Evolutionary conservation across 345 rosid species (phyloP), one percentile per base, ranked within the genome.

Genomic region (Psidium friedrichsthalianum): DNA sequence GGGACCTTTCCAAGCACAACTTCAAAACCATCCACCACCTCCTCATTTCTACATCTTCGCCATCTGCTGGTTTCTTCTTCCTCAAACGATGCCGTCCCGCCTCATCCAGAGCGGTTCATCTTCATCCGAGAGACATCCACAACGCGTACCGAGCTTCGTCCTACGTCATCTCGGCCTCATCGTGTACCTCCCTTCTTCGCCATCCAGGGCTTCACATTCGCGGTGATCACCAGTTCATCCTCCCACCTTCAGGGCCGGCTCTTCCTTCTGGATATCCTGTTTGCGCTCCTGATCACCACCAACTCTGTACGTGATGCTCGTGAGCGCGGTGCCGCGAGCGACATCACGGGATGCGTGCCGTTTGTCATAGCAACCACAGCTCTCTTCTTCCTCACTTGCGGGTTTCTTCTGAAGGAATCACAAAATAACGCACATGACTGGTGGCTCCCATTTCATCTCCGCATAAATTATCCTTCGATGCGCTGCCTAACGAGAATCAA

Each of bases 401-500:
- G 95, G 16, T 93, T 94, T 86, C 92, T 93, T 90, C 78, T 93
- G 82, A 92, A 91, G 89, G 74, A 91, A 36, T 61, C 83, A 0
- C 88, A 90, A n/a, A n/a, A n/a, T n/a, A n/a, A n/a, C n/a, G n/a
- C n/a, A n/a, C n/a, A n/a, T n/a, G n/a, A n/a, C n/a, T n/a, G n/a
- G n/a, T 93, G 94, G 96, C 91, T 94, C 27, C 27, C 96, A 93
- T 84, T 93, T 91, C 86, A 85, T 92, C 6, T 94, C 95, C 10
- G 94, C 95, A 94, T 93, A 59, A 93, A 93, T 82, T 93, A 94
- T 84, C 96, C 95, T 94, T 93, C 15, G 95, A 94, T 86, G 94
- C 92, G 6, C 85, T 93, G 90, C 76, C 76, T 93, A 3, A 58
- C 84, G 8, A 93, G 95, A 94, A 86, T 94, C 88, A 57, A 90